Evolutionary conservation across 176 grass and related monocot species (phyloP), one percentile per base, ranked within the genome.

Genomic region (Coix lacrymajobi): DNA sequence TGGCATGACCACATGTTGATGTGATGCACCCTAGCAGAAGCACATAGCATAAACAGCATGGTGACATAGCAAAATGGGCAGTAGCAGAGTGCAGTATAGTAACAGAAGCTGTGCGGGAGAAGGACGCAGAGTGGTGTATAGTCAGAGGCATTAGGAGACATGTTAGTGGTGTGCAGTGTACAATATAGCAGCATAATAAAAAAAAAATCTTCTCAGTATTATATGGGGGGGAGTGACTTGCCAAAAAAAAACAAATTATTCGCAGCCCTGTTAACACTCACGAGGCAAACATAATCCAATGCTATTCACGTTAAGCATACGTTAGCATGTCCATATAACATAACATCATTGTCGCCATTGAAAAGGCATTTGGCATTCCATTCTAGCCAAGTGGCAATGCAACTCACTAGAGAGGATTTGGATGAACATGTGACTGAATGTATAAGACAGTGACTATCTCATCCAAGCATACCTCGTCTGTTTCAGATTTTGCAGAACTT

Each of bases 401-500:
- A 79, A 43, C 44, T 67, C 68, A 48, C 10, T 57, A 45, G n/a
- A 51, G 26, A 75, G 30, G 48, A 80, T 80, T 68, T 54, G 46
- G 62, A 11, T 1, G 7, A 44, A n/a, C 16, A 45, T 11, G 16
- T 41, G 57, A 78, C 4, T 43, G 33, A 25, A 57, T 58, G 37
- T 33, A 52, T 29, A 82, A 46, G 70, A 58, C 26, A 72, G 39
- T 56, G 25, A 57, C 10, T 40, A 58, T 44, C 79, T 71, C 51
- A 71, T 62, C 34, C 71, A 77, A 73, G 17, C 58, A 60, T 71
- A 95, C 95, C 90, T 95, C 30, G 83, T 94, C 63, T 78, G 84
- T 54, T 89, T 91, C 84, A 98, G 94, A 85, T 95, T 93, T 85
- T 91, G 90, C 71, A 93, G 31, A 75, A 95, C 84, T 86, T 91